Evolutionary conservation across 257 asterid species (phyloP).

Genomic region (Gentiana straminea): DNA sequence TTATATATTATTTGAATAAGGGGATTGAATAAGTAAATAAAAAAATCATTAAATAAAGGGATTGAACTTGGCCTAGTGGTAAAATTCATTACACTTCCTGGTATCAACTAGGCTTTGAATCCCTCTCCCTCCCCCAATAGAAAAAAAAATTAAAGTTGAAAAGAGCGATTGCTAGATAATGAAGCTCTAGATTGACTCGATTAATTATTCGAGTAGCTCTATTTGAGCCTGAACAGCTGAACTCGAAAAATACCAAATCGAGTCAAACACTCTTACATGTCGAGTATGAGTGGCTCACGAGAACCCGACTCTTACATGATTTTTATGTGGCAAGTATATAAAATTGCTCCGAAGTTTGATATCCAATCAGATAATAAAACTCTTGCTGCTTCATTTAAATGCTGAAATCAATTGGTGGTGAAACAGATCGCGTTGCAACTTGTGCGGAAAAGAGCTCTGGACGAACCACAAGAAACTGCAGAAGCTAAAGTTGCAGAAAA

Average conservation of each 20-base stretch:
- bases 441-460: conserved; percentile 49
- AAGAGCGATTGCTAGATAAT: no score
- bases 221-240: not conserved
- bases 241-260: not conserved
- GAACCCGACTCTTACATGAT: no score
- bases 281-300: no score
- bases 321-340: no score
- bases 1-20: no score
- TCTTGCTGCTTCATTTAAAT: not conserved
- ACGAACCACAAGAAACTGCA: conserved; percentile 18
- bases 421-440: conserved; percentile 81
- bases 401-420: conserved; percentile 2
- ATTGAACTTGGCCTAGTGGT: no score
- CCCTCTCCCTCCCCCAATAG: not conserved
- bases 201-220: not conserved
- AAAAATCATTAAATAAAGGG: not conserved
- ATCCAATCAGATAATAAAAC: not conserved
- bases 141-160: no score
- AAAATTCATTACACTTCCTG: no score
- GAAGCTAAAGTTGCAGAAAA: conserved; percentile 10
- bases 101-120: not conserved
- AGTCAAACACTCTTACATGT: no score
- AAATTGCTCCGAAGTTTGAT: not conserved
- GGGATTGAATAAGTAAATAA: not conserved
- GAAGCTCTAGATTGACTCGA: not conserved